Conservation (phyloP, 1,284 basidiomycete species). For the Xerocomus amazonicus region DNA sequence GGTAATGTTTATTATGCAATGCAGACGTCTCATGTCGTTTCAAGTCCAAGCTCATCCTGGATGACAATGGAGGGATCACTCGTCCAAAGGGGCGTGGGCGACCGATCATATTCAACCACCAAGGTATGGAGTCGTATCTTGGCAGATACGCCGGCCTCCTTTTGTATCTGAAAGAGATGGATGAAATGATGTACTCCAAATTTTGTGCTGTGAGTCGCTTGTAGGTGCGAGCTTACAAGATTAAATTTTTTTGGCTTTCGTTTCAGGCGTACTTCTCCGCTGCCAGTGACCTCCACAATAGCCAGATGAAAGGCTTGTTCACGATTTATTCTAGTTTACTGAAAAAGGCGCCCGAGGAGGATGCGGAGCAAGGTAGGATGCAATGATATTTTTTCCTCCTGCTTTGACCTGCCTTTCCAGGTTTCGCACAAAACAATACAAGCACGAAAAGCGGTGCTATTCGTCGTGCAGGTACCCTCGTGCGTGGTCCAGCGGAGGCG, state of each 20-base stretch:
- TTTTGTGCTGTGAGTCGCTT: conserved; percentile 72
- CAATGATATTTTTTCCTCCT: not conserved
- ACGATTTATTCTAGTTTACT: conserved; percentile 56
- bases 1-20: conserved; percentile 12
- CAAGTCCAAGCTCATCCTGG: conserved; percentile 64
- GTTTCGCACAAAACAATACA: conserved; percentile 40
- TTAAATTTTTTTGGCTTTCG: conserved; percentile 5
- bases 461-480: conserved; percentile 72
- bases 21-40: conserved; percentile 7
- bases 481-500: conserved; percentile 63
- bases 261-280: conserved; percentile 83
- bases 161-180: conserved; percentile 95
- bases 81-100: conserved; percentile 42
- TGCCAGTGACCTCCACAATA: conserved; percentile 74
- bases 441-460: conserved; percentile 48
- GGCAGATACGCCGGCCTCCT: conserved; percentile 88
- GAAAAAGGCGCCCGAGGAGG: conserved; percentile 69
- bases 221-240: not conserved
- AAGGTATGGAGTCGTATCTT: conserved; percentile 75
- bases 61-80: conserved; percentile 53
- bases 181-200: conserved; percentile 78
- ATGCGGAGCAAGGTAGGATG: conserved; percentile 58
- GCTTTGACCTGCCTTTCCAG: conserved; percentile 30
- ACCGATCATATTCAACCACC: conserved; percentile 59
- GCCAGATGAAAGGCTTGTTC: conserved; percentile 77